Conservation (phyloP, 805 yeast genomes). For the Wickerhamiella alocasiicola region DNA sequence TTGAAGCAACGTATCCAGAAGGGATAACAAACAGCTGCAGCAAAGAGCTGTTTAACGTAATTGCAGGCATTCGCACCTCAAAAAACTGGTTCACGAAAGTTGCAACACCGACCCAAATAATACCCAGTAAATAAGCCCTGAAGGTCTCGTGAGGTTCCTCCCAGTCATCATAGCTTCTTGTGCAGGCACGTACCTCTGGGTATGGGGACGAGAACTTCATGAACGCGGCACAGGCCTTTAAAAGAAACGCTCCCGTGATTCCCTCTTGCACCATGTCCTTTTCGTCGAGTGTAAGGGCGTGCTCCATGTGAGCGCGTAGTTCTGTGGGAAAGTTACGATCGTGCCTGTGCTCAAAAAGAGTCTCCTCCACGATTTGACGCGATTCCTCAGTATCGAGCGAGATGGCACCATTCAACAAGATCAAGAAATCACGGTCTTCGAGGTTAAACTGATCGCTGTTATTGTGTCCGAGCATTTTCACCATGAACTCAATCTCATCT, state of each 20-base stretch:
- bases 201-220: slow-evolving; percentile 38
- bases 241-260: slow-evolving; percentile 7
- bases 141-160: slow-evolving; percentile 35
- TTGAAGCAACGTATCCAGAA: slow-evolving; percentile 36
- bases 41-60: slow-evolving; percentile 38
- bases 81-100: slow-evolving; percentile 46
- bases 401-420: slow-evolving; percentile 1
- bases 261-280: slow-evolving; percentile 1
- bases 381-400: not conserved
- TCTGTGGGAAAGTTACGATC: slow-evolving; percentile 9
- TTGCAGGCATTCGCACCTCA: slow-evolving; percentile 42
- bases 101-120: slow-evolving; percentile 42
- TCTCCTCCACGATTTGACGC: not conserved
- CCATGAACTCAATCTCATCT: slow-evolving; percentile 2
- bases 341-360: slow-evolving; percentile 3
- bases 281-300: slow-evolving; percentile 2
- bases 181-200: slow-evolving; percentile 47
- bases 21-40: slow-evolving; percentile 52
- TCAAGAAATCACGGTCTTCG: slow-evolving; percentile 2
- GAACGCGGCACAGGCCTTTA: slow-evolving; percentile 34
- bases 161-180: slow-evolving; percentile 38
- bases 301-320: slow-evolving; percentile 1
- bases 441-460: not conserved
- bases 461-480: slow-evolving; percentile 3
- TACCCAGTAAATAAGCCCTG: slow-evolving; percentile 39